These are phyloP conservation scores for Mucuna pruriens DNA, from an alignment of 306 rosid genomes.

Conservation along the genomic window DNA sequence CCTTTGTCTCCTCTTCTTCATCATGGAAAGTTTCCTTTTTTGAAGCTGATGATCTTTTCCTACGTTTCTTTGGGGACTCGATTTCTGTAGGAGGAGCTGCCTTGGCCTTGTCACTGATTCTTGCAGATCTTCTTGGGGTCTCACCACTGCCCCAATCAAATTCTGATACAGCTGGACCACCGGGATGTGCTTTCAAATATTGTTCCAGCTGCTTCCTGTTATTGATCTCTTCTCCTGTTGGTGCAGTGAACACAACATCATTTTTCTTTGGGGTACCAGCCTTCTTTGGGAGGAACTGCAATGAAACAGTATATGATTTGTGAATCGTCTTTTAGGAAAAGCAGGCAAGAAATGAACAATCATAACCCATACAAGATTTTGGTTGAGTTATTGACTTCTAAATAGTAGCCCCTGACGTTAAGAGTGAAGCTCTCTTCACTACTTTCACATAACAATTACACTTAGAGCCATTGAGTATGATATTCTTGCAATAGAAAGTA, in stretches of 20 bases:
- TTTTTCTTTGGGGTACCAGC: constrained; percentile 83
- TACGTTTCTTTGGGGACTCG: constrained; percentile 74
- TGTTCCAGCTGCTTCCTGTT: constrained; percentile 80
- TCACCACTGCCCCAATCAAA: constrained; percentile 99
- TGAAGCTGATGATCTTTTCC: constrained; percentile 57
- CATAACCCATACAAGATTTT: not conserved
- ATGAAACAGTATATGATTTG: constrained; percentile 30
- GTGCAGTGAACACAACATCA: constrained; percentile 82
- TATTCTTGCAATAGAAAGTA: constrained; percentile 16
- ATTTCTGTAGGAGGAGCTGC: constrained; percentile 54
- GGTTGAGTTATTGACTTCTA: constrained; percentile 4
- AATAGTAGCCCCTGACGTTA: not conserved
- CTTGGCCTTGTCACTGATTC: constrained; percentile 85
- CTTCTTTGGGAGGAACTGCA: constrained; percentile 83
- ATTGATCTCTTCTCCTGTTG: constrained; percentile 88
- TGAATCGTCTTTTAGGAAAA: constrained; percentile 18
- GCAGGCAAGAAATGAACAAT: constrained; percentile 20
- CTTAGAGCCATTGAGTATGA: not conserved
- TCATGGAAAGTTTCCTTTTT: constrained; percentile 61
- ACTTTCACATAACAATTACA: not conserved
- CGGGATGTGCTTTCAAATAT: constrained; percentile 89
- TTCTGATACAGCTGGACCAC: constrained; percentile 75
- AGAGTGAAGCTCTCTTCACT: constrained; percentile 24
- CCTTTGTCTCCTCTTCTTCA: constrained; percentile 57
- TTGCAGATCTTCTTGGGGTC: constrained; percentile 93